Evolutionary conservation across 2,329 filamentous ascomycete genomes (phyloP).

Genomic region (Calonectria hawksworthii): DNA sequence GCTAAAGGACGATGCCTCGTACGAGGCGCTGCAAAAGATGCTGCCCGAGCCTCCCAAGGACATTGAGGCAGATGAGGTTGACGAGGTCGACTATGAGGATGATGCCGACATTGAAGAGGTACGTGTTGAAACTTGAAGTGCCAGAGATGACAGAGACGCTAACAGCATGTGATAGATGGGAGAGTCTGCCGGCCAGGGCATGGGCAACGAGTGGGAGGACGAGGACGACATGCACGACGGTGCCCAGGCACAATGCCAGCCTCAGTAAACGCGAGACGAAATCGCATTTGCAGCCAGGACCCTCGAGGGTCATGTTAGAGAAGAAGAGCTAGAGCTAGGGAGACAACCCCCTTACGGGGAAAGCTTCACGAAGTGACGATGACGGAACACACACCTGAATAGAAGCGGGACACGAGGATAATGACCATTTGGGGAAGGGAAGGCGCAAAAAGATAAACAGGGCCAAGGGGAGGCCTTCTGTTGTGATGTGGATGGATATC

Average conservation of each 20-base stretch:
- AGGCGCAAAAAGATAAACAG: neutral
- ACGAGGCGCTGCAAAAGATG: conserved; percentile 80
- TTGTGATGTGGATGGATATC: conserved; percentile 14
- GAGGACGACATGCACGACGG: conserved; percentile 78
- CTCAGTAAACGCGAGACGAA: conserved; percentile 68
- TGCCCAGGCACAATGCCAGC: conserved; percentile 76
- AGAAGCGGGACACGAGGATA: conserved; percentile 10
- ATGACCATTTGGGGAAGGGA: neutral
- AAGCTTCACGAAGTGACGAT: conserved; percentile 44
- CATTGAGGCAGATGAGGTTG: conserved; percentile 80
- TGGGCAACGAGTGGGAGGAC: conserved; percentile 77
- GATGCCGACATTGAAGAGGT: conserved; percentile 86
- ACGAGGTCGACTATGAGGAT: conserved; percentile 90
- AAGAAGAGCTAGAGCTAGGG: conserved; percentile 25
- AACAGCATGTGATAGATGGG: conserved; percentile 69
- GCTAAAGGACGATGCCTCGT: conserved; percentile 78
- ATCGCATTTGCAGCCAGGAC: conserved; percentile 1
- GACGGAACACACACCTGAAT: conserved; percentile 35
- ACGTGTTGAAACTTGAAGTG: conserved; percentile 45
- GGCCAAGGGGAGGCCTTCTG: neutral
- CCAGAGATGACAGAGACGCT: conserved; percentile 14
- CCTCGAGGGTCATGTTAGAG: conserved; percentile 22
- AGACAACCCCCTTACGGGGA: conserved; percentile 21
- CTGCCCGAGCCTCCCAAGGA: conserved; percentile 75
- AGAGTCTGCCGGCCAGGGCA: conserved; percentile 77